A percentile compares a stretch with the other conserved stretches of the same genome.
Conservation (phyloP, 768 basidiomycete species). For the Phanerodontia chrysosporium region DNA sequence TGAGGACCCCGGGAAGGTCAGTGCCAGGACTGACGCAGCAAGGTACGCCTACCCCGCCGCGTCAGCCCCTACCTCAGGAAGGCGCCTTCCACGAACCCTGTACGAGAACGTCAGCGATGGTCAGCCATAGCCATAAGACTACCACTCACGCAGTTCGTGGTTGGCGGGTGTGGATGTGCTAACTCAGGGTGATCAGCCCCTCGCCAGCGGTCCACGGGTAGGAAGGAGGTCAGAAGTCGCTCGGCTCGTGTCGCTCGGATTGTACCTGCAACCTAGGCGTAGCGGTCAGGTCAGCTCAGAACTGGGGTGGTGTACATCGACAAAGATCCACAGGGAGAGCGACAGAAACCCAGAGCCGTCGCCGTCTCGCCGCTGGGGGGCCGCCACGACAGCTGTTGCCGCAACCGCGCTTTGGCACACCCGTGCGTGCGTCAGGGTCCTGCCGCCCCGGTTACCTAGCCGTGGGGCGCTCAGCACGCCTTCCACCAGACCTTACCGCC, state of each 20-base stretch:
- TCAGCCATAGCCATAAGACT: background rate
- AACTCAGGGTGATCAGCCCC: constrained; percentile 3
- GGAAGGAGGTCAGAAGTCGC: background rate
- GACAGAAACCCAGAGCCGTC: background rate
- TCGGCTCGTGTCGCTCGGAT: background rate
- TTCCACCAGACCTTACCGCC: background rate
- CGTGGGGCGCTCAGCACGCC: background rate
- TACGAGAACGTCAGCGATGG: background rate
- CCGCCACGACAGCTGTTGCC: background rate
- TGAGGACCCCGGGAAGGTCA: constrained; percentile 9
- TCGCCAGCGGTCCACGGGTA: background rate
- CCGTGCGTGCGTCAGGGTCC: background rate
- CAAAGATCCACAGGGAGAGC: too few species aligned
- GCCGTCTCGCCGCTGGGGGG: background rate
- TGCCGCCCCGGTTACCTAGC: background rate
- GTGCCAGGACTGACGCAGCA: background rate
- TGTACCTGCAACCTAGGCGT: background rate
- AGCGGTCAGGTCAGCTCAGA: too few species aligned
- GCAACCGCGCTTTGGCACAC: background rate
- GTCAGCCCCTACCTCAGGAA: background rate
- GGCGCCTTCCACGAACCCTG: background rate
- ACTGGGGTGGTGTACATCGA: too few species aligned
- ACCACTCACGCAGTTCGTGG: background rate
- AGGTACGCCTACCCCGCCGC: background rate
- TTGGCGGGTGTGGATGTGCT: background rate